phyloP scores from a whole-genome alignment of 1,139 yeast species.

The Candida sojae region DNA sequence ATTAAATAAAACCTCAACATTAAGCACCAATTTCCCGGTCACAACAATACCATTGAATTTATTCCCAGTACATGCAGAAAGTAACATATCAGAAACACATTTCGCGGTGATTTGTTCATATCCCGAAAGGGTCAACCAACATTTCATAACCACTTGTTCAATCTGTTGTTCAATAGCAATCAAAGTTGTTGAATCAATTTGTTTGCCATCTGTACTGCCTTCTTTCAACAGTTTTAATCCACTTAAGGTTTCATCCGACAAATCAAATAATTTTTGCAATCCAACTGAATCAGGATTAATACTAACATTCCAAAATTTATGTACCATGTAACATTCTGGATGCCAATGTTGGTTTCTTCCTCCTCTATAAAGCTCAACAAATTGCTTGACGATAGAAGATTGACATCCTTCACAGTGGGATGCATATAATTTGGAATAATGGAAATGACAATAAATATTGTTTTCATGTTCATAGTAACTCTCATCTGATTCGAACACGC shows the following conservation, averaged over 20 bases:
- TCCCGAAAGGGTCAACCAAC: slow-evolving; percentile 87
- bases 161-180: slow-evolving; percentile 62
- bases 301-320: slow-evolving; percentile 93
- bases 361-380: slow-evolving; percentile 88
- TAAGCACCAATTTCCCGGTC: slow-evolving; percentile 72
- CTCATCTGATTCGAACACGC: slow-evolving; percentile 89
- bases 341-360: slow-evolving; percentile 99
- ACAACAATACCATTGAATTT: slow-evolving; percentile 70
- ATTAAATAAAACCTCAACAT: slow-evolving; percentile 72
- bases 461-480: slow-evolving; percentile 89
- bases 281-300: slow-evolving; percentile 69
- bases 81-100: slow-evolving; percentile 89
- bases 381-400: slow-evolving; percentile 88
- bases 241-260: slow-evolving; percentile 23
- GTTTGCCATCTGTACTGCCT: slow-evolving; percentile 9
- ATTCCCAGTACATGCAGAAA: slow-evolving; percentile 77
- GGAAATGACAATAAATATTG: slow-evolving; percentile 85
- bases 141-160: slow-evolving; percentile 68
- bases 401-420: slow-evolving; percentile 93
- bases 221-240: slow-evolving; percentile 12
- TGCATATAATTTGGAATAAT: slow-evolving; percentile 82
- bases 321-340: slow-evolving; percentile 98
- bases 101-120: slow-evolving; percentile 94
- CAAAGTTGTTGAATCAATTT: slow-evolving; percentile 53
- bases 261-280: slow-evolving; percentile 26